Percentiles rank a stretch among this genome's conserved stretches.
Conservation (phyloP, 495 filamentous ascomycete genomes). For the Daldinia decipiens region DNA sequence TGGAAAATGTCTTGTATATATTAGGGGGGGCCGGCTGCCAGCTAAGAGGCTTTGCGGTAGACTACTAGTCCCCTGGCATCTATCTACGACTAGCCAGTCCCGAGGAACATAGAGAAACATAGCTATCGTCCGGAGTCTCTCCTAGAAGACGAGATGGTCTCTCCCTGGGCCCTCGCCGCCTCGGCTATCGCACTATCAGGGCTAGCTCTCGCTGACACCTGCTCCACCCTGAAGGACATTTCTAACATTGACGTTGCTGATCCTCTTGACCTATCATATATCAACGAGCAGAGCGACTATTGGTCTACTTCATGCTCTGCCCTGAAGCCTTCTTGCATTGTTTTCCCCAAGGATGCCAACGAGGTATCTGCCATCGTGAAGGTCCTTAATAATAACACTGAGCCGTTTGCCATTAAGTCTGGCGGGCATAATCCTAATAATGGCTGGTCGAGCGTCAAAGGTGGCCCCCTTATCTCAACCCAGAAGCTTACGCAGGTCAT, state of each 20-base stretch:
- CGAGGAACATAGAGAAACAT: not conserved
- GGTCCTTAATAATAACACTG: slow-evolving; percentile 49
- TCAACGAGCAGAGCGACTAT: slow-evolving; percentile 56
- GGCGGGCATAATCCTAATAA: slow-evolving; percentile 63
- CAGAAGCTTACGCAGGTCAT: slow-evolving; percentile 55
- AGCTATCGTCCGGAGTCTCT: not conserved
- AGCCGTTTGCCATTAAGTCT: slow-evolving; percentile 62
- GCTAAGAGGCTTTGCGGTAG: not conserved
- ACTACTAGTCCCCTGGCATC: not conserved
- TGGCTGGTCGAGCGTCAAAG: slow-evolving; percentile 62
- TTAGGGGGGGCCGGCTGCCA: slow-evolving; percentile 12
- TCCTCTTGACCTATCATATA: slow-evolving; percentile 47
- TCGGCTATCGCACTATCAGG: slow-evolving; percentile 29
- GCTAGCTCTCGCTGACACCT: slow-evolving; percentile 47
- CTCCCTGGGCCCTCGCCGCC: slow-evolving; percentile 24
- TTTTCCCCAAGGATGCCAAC: slow-evolving; percentile 54
- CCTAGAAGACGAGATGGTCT: slow-evolving; percentile 28
- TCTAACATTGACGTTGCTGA: slow-evolving; percentile 50
- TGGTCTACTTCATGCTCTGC: slow-evolving; percentile 59
- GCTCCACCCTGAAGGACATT: slow-evolving; percentile 45
- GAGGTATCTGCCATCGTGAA: slow-evolving; percentile 52
- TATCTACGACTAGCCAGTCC: slow-evolving; percentile 1
- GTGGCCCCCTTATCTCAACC: slow-evolving; percentile 65
- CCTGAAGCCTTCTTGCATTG: slow-evolving; percentile 57
- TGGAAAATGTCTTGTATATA: slow-evolving; percentile 27